Base-by-base conservation (phyloP, 2,329 filamentous ascomycete genomes). In the Calcarisporium arbuscula region DNA sequence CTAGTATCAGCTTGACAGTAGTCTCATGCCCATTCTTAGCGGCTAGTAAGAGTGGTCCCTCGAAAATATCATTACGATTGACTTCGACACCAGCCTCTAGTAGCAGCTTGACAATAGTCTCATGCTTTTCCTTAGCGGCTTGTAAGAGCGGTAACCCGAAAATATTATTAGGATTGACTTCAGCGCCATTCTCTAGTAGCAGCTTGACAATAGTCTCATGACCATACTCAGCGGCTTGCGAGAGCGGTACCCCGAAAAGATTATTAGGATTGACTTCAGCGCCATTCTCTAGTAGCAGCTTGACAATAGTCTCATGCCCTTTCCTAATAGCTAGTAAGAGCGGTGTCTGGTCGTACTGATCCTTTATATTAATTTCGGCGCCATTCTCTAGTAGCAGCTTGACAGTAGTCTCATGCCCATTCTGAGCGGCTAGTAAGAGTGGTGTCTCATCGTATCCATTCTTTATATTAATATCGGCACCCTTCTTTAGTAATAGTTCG, bases 1-100 rank as follows among this genome's bases (percentile, higher is more conserved):
- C n/a, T n/a, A n/a, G n/a, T n/a, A n/a, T n/a, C n/a, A n/a, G n/a
- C n/a, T n/a, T n/a, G n/a, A n/a, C n/a, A n/a, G n/a, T n/a, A n/a
- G n/a, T n/a, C n/a, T n/a, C n/a, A n/a, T n/a, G n/a, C n/a, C n/a
- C n/a, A n/a, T n/a, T n/a, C n/a, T n/a, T n/a, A n/a, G n/a, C n/a
- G n/a, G n/a, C n/a, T n/a, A n/a, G n/a, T n/a, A n/a, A n/a, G n/a
- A n/a, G n/a, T n/a, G n/a, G n/a, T n/a, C n/a, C n/a, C n/a, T n/a
- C n/a, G n/a, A n/a, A n/a, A n/a, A 26, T 14, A 43, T 25, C 8
- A 32, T 48, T 38, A 40, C n/a, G n/a, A n/a, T n/a, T 32, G 19
- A 28, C 22, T 38, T 27, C 40, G 20, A 39, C 41, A 39, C n/a
- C n/a, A n/a, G n/a, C n/a, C 6, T 28, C 25, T 14, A 28, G 6